Conservation (phyloP, 352 stramenopile species). For the Phytopythium oedochilum region DNA sequence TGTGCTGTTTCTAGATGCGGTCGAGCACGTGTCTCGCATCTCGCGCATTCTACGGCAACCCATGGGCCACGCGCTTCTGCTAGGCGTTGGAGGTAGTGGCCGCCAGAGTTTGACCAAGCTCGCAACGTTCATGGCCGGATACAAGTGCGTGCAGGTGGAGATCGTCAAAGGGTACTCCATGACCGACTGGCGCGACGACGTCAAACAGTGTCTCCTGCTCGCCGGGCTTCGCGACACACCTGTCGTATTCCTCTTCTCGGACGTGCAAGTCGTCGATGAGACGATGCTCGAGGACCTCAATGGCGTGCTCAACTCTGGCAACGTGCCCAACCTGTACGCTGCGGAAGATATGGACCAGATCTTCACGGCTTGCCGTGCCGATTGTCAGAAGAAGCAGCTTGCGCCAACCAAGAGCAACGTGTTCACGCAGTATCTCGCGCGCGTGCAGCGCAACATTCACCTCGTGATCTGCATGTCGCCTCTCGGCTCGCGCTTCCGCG, state of each 20-base stretch:
- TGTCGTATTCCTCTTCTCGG: constrained; percentile 93
- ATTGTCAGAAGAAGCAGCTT: constrained; percentile 90
- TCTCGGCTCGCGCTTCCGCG: constrained; percentile 86
- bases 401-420: constrained; percentile 93
- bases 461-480: constrained; percentile 93
- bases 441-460: constrained; percentile 91
- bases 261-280: constrained; percentile 94
- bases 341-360: constrained; percentile 92
- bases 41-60: constrained; percentile 79
- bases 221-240: constrained; percentile 92
- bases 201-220: constrained; percentile 91
- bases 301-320: constrained; percentile 93
- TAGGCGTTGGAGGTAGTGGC: constrained; percentile 92
- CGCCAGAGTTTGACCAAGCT: constrained; percentile 89
- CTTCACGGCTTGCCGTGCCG: constrained; percentile 82
- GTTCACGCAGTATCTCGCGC: constrained; percentile 91
- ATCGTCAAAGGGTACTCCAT: constrained; percentile 94
- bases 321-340: constrained; percentile 93
- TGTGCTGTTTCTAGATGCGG: constrained; percentile 88
- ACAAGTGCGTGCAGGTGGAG: constrained; percentile 91
- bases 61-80: constrained; percentile 87
- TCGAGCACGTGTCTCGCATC: constrained; percentile 85
- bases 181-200: constrained; percentile 91
- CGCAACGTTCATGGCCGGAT: constrained; percentile 92
- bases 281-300: constrained; percentile 96